Evolutionary conservation across 495 filamentous ascomycete species (phyloP), one percentile per base, ranked within the genome.

Genomic region (Friedmanniomyces simplex): DNA sequence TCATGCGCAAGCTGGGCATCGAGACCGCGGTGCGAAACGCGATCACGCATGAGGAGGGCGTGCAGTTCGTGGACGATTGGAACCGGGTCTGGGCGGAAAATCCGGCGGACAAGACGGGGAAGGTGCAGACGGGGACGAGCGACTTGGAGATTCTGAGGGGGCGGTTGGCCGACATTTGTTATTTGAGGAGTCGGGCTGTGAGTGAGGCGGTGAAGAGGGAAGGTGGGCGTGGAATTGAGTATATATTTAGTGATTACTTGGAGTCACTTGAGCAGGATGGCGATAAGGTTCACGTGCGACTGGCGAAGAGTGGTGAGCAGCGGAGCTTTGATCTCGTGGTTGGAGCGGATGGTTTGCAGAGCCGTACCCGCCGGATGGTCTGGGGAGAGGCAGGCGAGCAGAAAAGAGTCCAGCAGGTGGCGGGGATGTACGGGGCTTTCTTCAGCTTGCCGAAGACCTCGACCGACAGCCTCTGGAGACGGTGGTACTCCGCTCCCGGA

Each of bases 131-230:
- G 7, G 47, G 53, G 11, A 64, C 62, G 11, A 54, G 47, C 16
- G 62, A 64, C 24, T 52, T 61, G 34, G 81, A 82, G 66, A 77
- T 83, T 39, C 71, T 80, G 59, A 65, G 81, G 3, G 79, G 77
- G 1, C 74, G 80, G 54, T 54, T 84, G 25, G 71, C 69, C 10
- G 37, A 67, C 18, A 72, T 82, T 21, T 52, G 26, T 18, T 57
- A 49, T 36, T 1, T n/a, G 41, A 2, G 59, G 32, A 50, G 59
- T 45, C 11, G 36, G 28, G 22, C n/a, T n/a, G 4, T 57, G n/a
- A 57, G 54, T 26, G 48, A 57, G 5, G 25, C 53, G 24, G 50
- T 58, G 12, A 7, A 54, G 16, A 39, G 22, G 34, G 7, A 57
- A 32, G 54, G 58, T 21, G 60, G 54, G 4, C 18, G 12, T 0